Conservation (phyloP, 2,329 filamentous ascomycete genomes). For the Emergomyces orientalis region DNA sequence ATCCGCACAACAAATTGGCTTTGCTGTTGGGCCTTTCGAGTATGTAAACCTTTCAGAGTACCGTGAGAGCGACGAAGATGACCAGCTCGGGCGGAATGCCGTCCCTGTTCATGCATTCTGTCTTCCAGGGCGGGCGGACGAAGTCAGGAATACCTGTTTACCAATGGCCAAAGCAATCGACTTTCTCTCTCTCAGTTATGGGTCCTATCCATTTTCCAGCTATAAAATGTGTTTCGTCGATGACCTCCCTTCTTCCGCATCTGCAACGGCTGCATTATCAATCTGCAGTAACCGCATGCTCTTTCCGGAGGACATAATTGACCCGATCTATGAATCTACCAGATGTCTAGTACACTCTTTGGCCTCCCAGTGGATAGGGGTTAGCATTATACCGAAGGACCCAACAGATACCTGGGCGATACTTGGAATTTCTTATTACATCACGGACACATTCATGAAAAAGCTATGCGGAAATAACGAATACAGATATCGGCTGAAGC, state of each 20-base stretch:
- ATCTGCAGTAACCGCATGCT: conserved; percentile 80
- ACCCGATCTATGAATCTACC: conserved; percentile 73
- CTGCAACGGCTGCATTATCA: conserved; percentile 71
- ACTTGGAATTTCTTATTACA: conserved; percentile 83
- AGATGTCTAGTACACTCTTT: conserved; percentile 72
- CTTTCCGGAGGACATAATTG: conserved; percentile 74
- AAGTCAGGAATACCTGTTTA: conserved; percentile 78
- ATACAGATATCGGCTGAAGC: conserved; percentile 82
- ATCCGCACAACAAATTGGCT: conserved; percentile 81
- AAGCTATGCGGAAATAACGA: conserved; percentile 90
- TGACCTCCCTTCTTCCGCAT: conserved; percentile 66
- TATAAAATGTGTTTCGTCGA: conserved; percentile 95
- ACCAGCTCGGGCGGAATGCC: conserved; percentile 78
- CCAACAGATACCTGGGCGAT: conserved; percentile 80
- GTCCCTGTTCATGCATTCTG: conserved; percentile 88
- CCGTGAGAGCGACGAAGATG: conserved; percentile 81
- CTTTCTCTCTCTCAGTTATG: conserved; percentile 78
- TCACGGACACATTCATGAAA: conserved; percentile 88
- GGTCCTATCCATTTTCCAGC: conserved; percentile 80
- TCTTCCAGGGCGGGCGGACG: conserved; percentile 68
- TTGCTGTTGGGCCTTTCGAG: conserved; percentile 90
- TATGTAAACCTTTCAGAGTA: conserved; percentile 83
- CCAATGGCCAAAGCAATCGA: conserved; percentile 81
- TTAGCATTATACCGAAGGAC: conserved; percentile 79
- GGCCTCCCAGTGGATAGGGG: conserved; percentile 87